Conservation (phyloP, 768 basidiomycete species). For the Suillus subaureus region DNA sequence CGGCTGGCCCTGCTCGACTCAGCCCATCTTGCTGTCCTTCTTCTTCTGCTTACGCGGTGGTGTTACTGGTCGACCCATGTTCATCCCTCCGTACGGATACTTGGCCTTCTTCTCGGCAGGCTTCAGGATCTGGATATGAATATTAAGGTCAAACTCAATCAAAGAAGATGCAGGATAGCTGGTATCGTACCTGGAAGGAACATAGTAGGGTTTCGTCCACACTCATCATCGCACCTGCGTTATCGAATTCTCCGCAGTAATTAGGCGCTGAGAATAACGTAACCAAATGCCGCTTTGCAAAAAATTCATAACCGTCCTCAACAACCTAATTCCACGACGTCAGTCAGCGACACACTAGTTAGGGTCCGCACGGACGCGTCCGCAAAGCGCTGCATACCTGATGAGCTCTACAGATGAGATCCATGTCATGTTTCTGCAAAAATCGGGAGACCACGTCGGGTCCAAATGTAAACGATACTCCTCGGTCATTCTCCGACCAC, state of each 20-base stretch:
- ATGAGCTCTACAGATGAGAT: slow-evolving; percentile 97
- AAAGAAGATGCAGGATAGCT: slow-evolving; percentile 14
- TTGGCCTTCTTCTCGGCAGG: slow-evolving; percentile 99
- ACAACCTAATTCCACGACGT: slow-evolving; percentile 66
- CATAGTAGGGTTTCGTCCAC: slow-evolving; percentile 97
- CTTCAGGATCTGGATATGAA: slow-evolving; percentile 79
- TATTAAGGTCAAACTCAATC: slow-evolving; percentile 1
- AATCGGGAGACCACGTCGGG: slow-evolving; percentile 98
- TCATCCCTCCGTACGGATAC: slow-evolving; percentile 86
- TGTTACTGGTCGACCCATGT: slow-evolving; percentile 86
- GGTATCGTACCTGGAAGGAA: slow-evolving; percentile 85
- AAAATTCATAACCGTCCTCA: slow-evolving; percentile 99
- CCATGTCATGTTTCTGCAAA: slow-evolving; percentile 99
- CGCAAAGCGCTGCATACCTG: slow-evolving; percentile 60
- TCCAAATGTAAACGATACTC: slow-evolving; percentile 98
- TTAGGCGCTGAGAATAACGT: slow-evolving; percentile 97
- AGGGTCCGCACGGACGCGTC: slow-evolving; percentile 6
- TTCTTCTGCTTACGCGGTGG: slow-evolving; percentile 98
- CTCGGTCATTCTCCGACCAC: slow-evolving; percentile 99
- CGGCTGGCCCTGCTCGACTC: slow-evolving; percentile 28
- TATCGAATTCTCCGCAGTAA: slow-evolving; percentile 97
- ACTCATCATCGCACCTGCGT: slow-evolving; percentile 99
- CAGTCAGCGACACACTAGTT: slow-evolving; percentile 11
- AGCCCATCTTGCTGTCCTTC: slow-evolving; percentile 75
- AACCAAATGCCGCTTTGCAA: slow-evolving; percentile 95